A percentile compares a stretch with the other conserved stretches of the same genome.
These are phyloP conservation scores for Eutrema salsugineum DNA, from an alignment of 441 rosid genomes.

Conservation along the genomic window DNA sequence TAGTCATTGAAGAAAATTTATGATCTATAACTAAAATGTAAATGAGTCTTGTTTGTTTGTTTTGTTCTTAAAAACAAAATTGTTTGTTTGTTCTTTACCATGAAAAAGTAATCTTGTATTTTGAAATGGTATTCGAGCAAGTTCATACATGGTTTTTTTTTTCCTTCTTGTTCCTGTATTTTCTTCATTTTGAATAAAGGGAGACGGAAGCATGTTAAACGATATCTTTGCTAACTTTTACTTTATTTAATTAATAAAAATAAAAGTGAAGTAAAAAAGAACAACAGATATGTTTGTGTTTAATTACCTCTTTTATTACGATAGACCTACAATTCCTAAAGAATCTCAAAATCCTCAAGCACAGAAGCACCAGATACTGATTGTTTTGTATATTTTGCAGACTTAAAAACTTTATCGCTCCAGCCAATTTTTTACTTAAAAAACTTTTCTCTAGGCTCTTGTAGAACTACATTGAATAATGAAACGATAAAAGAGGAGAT, in stretches of 20 bases:
- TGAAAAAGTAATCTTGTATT: not conserved
- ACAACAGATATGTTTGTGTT: not conserved
- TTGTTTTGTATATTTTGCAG: not conserved
- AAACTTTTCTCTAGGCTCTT: not conserved
- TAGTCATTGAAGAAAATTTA: not conserved
- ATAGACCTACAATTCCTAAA: not conserved
- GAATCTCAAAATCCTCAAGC: not conserved
- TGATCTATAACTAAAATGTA: not conserved
- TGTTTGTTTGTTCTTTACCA: not conserved
- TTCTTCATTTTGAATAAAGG: not conserved
- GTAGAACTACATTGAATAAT: not conserved
- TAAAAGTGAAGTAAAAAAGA: not conserved
- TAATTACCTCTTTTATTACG: not conserved
- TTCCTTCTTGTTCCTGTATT: not conserved
- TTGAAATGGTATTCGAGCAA: not conserved
- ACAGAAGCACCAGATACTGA: not conserved
- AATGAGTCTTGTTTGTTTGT: not conserved
- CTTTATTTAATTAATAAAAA: not conserved
- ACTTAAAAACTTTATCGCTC: not conserved
- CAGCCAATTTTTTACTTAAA: not conserved
- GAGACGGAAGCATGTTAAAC: constrained; percentile 1
- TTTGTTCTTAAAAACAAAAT: no score
- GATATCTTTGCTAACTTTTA: not conserved
- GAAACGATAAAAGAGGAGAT: not conserved
- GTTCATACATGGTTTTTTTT: not conserved